phyloP scores from a whole-genome alignment of 1,284 basidiomycete species.

The Trametes polyzona region DNA sequence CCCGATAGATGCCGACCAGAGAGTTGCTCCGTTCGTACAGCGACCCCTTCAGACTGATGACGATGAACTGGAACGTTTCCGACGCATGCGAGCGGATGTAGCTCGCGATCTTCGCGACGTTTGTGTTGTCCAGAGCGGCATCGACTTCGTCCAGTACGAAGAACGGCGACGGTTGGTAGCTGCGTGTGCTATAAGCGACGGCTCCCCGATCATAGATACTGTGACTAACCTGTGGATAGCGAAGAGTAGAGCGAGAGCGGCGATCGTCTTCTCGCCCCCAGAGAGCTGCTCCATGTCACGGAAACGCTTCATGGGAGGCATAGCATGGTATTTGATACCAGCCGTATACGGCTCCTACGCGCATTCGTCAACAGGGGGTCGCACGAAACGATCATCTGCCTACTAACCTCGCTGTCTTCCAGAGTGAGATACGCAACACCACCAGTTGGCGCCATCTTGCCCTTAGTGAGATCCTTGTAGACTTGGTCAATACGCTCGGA shows the following conservation, averaged over 20 bases:
- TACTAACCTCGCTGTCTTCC: conserved; percentile 88
- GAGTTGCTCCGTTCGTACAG: conserved; percentile 92
- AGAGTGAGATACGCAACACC: conserved; percentile 96
- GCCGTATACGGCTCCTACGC: conserved; percentile 94
- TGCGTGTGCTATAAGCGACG: conserved; percentile 34
- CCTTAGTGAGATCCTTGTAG: conserved; percentile 98
- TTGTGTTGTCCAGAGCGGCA: conserved; percentile 95
- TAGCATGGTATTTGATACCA: conserved; percentile 98
- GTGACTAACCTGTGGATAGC: conserved; percentile 85
- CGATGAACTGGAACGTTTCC: conserved; percentile 90
- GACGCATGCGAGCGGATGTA: conserved; percentile 86
- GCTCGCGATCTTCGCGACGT: conserved; percentile 90
- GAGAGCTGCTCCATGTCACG: conserved; percentile 99
- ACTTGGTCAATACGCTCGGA: conserved; percentile 93
- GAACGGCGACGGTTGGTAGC: conserved; percentile 97
- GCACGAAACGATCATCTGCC: background rate
- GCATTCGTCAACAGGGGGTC: too few species aligned
- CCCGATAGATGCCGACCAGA: conserved; percentile 91
- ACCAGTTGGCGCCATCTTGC: conserved; percentile 90
- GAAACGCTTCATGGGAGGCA: conserved; percentile 99
- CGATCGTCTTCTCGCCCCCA: conserved; percentile 98
- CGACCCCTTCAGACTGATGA: conserved; percentile 93
- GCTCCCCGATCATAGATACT: background rate
- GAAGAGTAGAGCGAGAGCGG: conserved; percentile 93
- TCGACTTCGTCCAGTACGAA: conserved; percentile 99